Evolutionary conservation across 1,284 basidiomycete species (phyloP), one percentile per base, ranked within the genome.

Genomic region (Puccinia novopanici): DNA sequence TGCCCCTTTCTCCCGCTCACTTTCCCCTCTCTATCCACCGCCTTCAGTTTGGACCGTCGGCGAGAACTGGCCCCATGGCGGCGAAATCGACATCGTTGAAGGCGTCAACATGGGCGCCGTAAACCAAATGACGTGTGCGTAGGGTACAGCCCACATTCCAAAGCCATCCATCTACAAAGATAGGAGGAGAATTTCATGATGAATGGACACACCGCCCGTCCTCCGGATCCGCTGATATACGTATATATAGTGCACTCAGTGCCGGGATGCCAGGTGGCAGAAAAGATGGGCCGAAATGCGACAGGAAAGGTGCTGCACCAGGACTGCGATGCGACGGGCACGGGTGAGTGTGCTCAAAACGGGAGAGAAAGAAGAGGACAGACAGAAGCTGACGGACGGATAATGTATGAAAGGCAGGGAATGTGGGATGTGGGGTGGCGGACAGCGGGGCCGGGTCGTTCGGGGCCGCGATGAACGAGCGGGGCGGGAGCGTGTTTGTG

Each of bases 41-140:
- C 1, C 52, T 52, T 48, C 73, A 77, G 75, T 88, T 84, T 84
- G 86, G 89, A 89, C 88, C 5, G 87, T 87, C 50, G 91, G 90
- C 19, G 87, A 88, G 10, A 85, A 89, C 81, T 94, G 93, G 93
- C 93, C 92, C 0, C 71, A 83, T 24, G 88, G 85, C 17, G 91
- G 91, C 4, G 91, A 92, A 84, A 91, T 92, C 59, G 92, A 93
- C 84, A 88, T 93, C 81, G 83, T 92, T 3, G 91, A 93, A 86
- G 90, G 90, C 61, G 91, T 92, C 61, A 89, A 92, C 84, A 22
- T 77, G 50, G 61, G 48, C 8, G 2, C 27, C 10, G 42, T 22
- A 3, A 77, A 77, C 30, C 75, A 77, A 42, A 77, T 77, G 75
- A 77, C 75, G 40, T 22, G 63, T 77, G 34, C 34, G 13, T 22